Conservation (phyloP, 352 stramenopile species). For the Peronospora tabacina region DNA sequence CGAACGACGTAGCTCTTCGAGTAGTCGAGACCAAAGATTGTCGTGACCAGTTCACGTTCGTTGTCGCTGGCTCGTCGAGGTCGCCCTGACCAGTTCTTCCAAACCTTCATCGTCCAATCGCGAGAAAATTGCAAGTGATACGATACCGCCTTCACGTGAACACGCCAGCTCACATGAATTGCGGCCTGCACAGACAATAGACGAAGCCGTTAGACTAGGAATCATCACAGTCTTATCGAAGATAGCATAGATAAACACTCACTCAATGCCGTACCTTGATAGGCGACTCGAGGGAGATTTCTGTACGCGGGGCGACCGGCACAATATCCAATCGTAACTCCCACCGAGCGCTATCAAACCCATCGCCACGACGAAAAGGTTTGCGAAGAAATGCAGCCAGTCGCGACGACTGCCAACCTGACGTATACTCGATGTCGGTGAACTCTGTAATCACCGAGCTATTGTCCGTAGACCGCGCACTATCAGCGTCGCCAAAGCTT, state of each 20-base stretch:
- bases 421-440: slow-evolving; percentile 41
- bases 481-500: slow-evolving; percentile 71
- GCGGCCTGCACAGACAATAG: slow-evolving; percentile 35
- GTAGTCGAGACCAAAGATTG: slow-evolving; percentile 62
- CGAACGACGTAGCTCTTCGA: slow-evolving; percentile 71
- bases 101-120: slow-evolving; percentile 70
- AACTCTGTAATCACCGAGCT: slow-evolving; percentile 61
- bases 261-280: slow-evolving; percentile 38
- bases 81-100: slow-evolving; percentile 64
- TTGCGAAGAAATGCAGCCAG: slow-evolving; percentile 60
- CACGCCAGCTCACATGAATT: slow-evolving; percentile 49
- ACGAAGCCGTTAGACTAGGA: not conserved
- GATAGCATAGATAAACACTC: not conserved
- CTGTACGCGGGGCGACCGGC: slow-evolving; percentile 35
- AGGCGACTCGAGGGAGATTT: slow-evolving; percentile 45
- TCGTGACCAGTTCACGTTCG: slow-evolving; percentile 50
- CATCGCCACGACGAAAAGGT: slow-evolving; percentile 54
- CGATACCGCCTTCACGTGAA: slow-evolving; percentile 41
- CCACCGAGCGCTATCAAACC: slow-evolving; percentile 39
- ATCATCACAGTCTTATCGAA: not conserved
- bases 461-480: slow-evolving; percentile 57
- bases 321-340: slow-evolving; percentile 39
- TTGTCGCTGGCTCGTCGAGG: slow-evolving; percentile 37
- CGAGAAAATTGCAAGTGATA: slow-evolving; percentile 68
- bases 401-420: slow-evolving; percentile 44